Evolutionary conservation across 2,329 filamentous ascomycete genomes (phyloP).

Genomic region (Xylariaceae sp.): DNA sequence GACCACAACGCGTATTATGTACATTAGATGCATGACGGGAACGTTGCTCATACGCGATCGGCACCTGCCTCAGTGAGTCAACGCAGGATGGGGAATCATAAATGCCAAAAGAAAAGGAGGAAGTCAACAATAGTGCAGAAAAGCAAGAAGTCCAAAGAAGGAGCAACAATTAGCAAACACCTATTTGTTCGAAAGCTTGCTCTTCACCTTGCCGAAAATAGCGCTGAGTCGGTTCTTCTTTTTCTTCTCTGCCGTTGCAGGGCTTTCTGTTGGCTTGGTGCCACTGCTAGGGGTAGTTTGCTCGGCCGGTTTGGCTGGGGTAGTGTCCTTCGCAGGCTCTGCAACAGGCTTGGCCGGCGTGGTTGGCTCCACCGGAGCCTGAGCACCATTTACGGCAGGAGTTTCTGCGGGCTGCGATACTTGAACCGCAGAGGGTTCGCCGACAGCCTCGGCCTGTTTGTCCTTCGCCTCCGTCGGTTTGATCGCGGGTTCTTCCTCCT

Average conservation of each 20-base stretch:
- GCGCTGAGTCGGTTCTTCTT: constrained; percentile 67
- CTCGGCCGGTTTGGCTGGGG: constrained; percentile 26
- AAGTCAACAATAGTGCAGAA: constrained; percentile 16
- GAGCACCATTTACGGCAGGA: constrained; percentile 23
- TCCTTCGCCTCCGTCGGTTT: constrained; percentile 20
- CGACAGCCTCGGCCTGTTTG: constrained; percentile 16
- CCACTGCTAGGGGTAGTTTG: constrained; percentile 21
- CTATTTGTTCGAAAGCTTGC: constrained; percentile 45
- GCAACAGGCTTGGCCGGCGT: constrained; percentile 17
- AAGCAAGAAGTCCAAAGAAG: constrained; percentile 16
- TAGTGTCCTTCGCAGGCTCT: constrained; percentile 16
- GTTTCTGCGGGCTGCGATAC: constrained; percentile 26
- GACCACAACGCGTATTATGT: constrained; percentile 30
- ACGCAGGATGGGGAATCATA: constrained; percentile 38
- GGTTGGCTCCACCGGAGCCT: constrained; percentile 20
- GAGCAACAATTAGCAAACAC: constrained; percentile 13
- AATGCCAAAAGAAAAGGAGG: constrained; percentile 29
- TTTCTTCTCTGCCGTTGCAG: constrained; percentile 58
- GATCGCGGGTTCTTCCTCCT: constrained; percentile 12
- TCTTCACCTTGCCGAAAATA: constrained; percentile 62
- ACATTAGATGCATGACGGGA: constrained; percentile 26
- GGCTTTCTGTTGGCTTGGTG: constrained; percentile 38
- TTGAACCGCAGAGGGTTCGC: constrained; percentile 22
- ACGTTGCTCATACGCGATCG: constrained; percentile 23
- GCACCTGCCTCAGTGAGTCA: constrained; percentile 26